phyloP scores from a whole-genome alignment of 2,329 filamentous ascomycete species.

The Grosmannia huntii region DNA sequence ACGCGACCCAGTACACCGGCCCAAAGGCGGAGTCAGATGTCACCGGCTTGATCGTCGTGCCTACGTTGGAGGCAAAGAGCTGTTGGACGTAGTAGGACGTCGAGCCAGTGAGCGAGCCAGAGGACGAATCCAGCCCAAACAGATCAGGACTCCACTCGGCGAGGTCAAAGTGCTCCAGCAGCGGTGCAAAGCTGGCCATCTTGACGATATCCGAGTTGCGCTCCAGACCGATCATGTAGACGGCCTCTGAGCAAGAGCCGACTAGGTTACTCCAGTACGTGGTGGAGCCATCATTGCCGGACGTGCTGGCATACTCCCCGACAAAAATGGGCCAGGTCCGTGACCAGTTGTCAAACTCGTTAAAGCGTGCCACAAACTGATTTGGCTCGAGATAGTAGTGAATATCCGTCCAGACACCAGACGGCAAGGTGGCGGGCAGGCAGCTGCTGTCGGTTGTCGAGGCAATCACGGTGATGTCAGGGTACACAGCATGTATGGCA shows the following conservation, averaged over 20 bases:
- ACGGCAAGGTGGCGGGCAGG: slow-evolving; percentile 11
- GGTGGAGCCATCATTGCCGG: slow-evolving; percentile 38
- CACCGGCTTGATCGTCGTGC: slow-evolving; percentile 1
- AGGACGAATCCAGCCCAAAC: not conserved
- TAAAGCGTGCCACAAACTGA: slow-evolving; percentile 34
- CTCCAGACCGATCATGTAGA: slow-evolving; percentile 8
- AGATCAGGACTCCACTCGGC: slow-evolving; percentile 4
- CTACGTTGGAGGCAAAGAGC: slow-evolving; percentile 1
- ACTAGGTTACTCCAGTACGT: slow-evolving; percentile 23
- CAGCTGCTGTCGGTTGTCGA: slow-evolving; percentile 20
- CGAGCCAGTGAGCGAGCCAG: not conserved
- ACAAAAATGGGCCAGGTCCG: slow-evolving; percentile 4
- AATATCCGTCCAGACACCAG: slow-evolving; percentile 13
- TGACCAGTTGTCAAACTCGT: slow-evolving; percentile 32
- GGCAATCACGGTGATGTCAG: slow-evolving; percentile 16
- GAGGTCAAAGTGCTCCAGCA: slow-evolving; percentile 3
- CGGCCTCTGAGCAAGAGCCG: slow-evolving; percentile 5
- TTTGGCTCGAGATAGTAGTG: slow-evolving; percentile 35
- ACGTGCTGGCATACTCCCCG: slow-evolving; percentile 18
- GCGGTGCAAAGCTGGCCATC: slow-evolving; percentile 2
- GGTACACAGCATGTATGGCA: slow-evolving; percentile 30
- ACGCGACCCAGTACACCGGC: slow-evolving; percentile 5
- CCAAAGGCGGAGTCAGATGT: not conserved
- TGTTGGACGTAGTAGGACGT: slow-evolving; percentile 1
- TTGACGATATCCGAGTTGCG: slow-evolving; percentile 7